Conservation (phyloP, 495 filamentous ascomycete species). For the Aspergillus nidulans region DNA sequence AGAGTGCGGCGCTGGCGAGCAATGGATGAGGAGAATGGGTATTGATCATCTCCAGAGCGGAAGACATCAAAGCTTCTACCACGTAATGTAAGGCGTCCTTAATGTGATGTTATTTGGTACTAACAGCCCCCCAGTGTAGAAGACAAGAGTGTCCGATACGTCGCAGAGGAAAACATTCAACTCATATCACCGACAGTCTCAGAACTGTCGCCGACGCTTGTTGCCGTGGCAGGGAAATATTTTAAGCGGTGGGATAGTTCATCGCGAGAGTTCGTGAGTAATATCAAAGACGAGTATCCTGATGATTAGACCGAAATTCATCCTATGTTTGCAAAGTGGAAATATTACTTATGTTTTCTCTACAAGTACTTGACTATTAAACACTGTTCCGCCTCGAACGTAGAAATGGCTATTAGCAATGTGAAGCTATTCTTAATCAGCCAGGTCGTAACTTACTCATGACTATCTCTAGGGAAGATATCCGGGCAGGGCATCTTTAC, state of each 20-base stretch:
- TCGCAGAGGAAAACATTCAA: constrained; percentile 84
- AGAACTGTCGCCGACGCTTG: constrained; percentile 50
- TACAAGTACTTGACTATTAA: too few relatives aligned
- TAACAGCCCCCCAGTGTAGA: constrained; percentile 49
- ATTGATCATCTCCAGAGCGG: constrained; percentile 59
- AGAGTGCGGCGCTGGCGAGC: constrained; percentile 48
- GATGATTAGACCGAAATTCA: constrained; percentile 72
- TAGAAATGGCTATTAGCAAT: too few relatives aligned
- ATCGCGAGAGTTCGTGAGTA: constrained; percentile 73
- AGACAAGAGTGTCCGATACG: constrained; percentile 67
- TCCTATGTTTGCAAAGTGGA: too few relatives aligned
- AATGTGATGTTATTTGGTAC: neutral
- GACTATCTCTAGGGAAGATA: too few relatives aligned
- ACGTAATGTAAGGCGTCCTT: constrained; percentile 57
- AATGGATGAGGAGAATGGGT: constrained; percentile 56
- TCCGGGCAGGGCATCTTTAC: too few relatives aligned
- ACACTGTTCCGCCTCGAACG: too few relatives aligned
- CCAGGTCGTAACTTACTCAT: too few relatives aligned
- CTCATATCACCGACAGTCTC: constrained; percentile 47
- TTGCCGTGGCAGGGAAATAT: constrained; percentile 72
- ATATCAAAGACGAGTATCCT: constrained; percentile 79
- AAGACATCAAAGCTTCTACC: constrained; percentile 76
- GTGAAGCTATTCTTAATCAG: too few relatives aligned
- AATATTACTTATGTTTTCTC: too few relatives aligned
- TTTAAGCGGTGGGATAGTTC: constrained; percentile 81